Conservation (phyloP, 2,329 filamentous ascomycete genomes). For the Aspergillus sp. region DNA sequence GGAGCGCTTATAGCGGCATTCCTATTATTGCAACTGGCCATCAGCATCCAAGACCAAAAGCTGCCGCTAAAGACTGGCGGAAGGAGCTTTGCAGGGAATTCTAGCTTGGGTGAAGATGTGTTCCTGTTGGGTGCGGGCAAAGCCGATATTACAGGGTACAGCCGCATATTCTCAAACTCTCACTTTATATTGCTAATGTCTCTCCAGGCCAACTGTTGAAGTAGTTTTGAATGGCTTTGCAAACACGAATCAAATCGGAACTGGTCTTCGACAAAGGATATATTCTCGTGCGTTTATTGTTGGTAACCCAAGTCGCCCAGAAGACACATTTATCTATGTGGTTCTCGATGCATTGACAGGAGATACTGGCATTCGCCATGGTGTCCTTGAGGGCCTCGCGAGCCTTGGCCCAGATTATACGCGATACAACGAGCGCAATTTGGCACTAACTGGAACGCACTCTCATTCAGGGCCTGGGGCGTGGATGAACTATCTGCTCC, state of each 20-base stretch:
- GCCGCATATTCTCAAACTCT: not conserved
- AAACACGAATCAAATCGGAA: constrained; percentile 71
- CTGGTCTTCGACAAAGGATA: constrained; percentile 76
- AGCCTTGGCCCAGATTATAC: constrained; percentile 65
- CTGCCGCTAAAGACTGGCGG: constrained; percentile 15
- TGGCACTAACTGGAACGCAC: constrained; percentile 88
- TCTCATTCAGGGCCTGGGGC: constrained; percentile 86
- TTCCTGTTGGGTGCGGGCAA: constrained; percentile 65
- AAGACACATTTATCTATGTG: constrained; percentile 75
- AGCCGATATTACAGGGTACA: constrained; percentile 64
- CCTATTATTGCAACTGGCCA: constrained; percentile 26
- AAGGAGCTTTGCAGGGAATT: constrained; percentile 16
- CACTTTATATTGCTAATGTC: constrained; percentile 1
- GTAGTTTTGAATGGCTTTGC: constrained; percentile 91
- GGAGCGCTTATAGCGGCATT: constrained; percentile 21
- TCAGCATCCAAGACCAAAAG: constrained; percentile 12
- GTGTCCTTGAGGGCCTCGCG: constrained; percentile 70
- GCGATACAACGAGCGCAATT: constrained; percentile 69
- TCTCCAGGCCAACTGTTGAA: constrained; percentile 68
- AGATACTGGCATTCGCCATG: constrained; percentile 79
- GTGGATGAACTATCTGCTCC: constrained; percentile 90
- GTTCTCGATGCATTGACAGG: constrained; percentile 82
- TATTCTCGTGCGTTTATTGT: constrained; percentile 88
- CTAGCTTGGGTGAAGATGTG: constrained; percentile 30
- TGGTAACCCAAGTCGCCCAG: constrained; percentile 57